Base-by-base conservation (phyloP, 2,329 filamentous ascomycete genomes). In the Pseudonectria buxi region DNA sequence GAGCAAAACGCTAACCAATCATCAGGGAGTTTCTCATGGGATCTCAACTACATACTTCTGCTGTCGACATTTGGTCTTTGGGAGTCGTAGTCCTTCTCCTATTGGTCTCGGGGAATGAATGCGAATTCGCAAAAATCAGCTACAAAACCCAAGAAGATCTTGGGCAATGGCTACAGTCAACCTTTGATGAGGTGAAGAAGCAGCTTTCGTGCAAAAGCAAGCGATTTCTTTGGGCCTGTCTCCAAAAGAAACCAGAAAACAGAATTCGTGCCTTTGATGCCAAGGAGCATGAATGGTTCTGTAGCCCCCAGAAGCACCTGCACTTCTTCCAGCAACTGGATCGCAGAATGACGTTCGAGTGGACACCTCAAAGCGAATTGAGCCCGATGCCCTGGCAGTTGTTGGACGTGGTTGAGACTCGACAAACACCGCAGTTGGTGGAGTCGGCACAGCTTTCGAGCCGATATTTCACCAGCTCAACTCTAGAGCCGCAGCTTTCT, bases 41-140 rank as follows among this genome's bases (percentile, higher is more conserved):
- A 6, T 39, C 43, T 4, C 35, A 49, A 11, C 18, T 41, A 24
- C 54, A 49, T 54, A 72, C 51, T 34, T 49, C 43, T 12, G 61
- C 36, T 33, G 66, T 72, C 6, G 72, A 76, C 39, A 65, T 75
- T 14, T 76, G 72, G 72, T 65, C 71, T 4, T 48, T 75, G 12
- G 72, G 72, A 0, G 58, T 73, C 35, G 56, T 75, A 4, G 47
- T 59, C 0, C 39, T 73, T 1, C 57, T 61, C 14, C 46, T 67
- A 18, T 37, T 63, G 9, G 47, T 53, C n/a, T 50, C 50, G 4
- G 37, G 43, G 22, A 43, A 36, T 24, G 45, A 44, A 1, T 27
- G 32, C 2, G 34, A 46, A 10, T 39, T 55, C 10, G 38, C 44
- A n/a, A 46, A 53, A 11, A 37, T 63, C 11, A 54, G 48, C 29